These are phyloP conservation scores for Metarhizium robertsii DNA, from an alignment of 2,329 filamentous ascomycete species.

Conservation along the genomic window DNA sequence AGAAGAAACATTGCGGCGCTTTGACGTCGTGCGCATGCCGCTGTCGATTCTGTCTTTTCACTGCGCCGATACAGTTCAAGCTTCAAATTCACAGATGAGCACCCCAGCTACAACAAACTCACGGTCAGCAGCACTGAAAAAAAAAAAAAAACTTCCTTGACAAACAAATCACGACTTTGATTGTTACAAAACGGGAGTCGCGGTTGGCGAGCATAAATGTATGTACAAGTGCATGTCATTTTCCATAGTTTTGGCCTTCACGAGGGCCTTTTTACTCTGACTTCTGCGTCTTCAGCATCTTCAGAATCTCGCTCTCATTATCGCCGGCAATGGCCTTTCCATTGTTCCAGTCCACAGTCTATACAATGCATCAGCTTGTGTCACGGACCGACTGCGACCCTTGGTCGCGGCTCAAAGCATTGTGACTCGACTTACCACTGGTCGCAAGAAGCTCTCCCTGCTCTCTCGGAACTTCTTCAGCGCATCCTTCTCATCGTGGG, in stretches of 20 bases:
- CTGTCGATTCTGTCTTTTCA: neutral
- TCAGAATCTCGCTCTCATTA: slow-evolving; percentile 81
- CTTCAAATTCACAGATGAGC: neutral
- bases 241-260: neutral
- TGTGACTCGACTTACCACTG: slow-evolving; percentile 52
- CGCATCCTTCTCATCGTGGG: slow-evolving; percentile 66
- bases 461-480: slow-evolving; percentile 68
- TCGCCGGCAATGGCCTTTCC: slow-evolving; percentile 71
- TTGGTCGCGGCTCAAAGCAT: neutral
- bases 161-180: neutral
- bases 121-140: too few species aligned
- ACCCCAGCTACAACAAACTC: too few species aligned
- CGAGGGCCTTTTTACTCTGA: neutral
- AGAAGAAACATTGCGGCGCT: neutral
- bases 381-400: neutral
- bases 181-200: neutral
- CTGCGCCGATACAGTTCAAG: neutral
- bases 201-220: neutral
- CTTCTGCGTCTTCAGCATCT: slow-evolving; percentile 51
- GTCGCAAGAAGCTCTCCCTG: slow-evolving; percentile 59
- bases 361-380: neutral
- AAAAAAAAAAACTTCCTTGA: too few species aligned
- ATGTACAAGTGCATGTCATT: neutral
- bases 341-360: slow-evolving; percentile 86
- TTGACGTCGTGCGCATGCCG: neutral